Conservation (phyloP, 83 land plant genomes). For the Picea abies region DNA sequence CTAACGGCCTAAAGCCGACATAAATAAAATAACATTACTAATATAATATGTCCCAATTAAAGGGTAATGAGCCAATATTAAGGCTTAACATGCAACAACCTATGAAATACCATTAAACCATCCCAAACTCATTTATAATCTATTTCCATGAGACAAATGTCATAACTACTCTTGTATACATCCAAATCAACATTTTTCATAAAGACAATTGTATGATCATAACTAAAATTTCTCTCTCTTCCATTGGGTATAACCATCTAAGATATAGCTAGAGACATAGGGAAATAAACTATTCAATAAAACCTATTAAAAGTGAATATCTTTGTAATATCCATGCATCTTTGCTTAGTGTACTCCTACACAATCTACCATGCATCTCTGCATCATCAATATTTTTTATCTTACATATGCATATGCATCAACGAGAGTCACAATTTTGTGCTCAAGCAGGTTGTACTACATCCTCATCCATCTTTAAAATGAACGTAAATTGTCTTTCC, state of each 20-base stretch:
- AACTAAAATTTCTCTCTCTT: background rate
- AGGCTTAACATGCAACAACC: no score
- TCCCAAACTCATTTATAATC: background rate
- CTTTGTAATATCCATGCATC: no score
- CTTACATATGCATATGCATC: conserved; percentile 16
- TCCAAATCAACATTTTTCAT: conserved; percentile 5
- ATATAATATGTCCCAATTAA: no score
- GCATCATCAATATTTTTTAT: background rate
- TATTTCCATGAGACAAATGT: background rate
- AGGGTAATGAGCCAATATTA: no score
- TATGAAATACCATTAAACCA: background rate
- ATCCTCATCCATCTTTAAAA: no score
- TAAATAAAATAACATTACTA: no score
- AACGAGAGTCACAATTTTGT: background rate
- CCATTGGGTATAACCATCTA: no score
- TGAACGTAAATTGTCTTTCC: no score
- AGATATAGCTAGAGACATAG: background rate
- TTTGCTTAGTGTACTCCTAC: no score
- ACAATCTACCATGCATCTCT: background rate
- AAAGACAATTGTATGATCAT: background rate
- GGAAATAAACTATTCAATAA: background rate
- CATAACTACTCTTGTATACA: conserved; percentile 8
- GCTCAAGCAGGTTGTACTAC: conserved; percentile 43
- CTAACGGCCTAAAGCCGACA: no score
- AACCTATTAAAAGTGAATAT: no score